Evolutionary conservation across 768 basidiomycete species (phyloP), one percentile per base, ranked within the genome.

Genomic region (Suillus fuscotomentosus): DNA sequence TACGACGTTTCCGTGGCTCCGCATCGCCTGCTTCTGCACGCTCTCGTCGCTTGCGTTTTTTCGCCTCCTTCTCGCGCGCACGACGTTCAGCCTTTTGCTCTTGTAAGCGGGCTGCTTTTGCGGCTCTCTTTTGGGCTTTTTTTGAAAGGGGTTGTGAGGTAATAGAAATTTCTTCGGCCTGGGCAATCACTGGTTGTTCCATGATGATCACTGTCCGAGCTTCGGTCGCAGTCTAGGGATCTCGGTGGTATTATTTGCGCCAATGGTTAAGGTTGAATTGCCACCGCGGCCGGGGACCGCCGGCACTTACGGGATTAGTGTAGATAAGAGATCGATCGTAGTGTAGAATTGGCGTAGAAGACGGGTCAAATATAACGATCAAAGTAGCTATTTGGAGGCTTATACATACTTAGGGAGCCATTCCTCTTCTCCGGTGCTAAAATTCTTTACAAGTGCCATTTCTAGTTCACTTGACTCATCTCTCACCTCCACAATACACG

Each of bases 41-140:
- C 64, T 84, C 73, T 50, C 84, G 83, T 73, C 87, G 88, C 79
- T 90, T 94, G 70, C 84, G 86, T 74, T 90, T 92, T 75, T 84
- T 89, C 36, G 84, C 85, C 76, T 88, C 86, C 76, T 87, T 94
- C 77, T 95, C 94, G 65, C 79, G 83, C 17, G 89, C 87, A 17
- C 94, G 84, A 42, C 92, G 87, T 72, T 88, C 89, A 57, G 88
- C 79, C 79, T 94, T 96, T 50, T 77, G 70, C 27, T 86, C 87
- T 13, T 84, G 86, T 66, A 84, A 75, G n/a, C 83, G 83, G 56
- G 88, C 87, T 17, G 86, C 86, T 74, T 84, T 91, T n/a, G 86
- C 86, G 3, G 87, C 85, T 71, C 84, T 89, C 75, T 94, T 94
- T 70, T 86, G 83, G 3, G 91, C 90, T 38, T 85, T 92, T 75